Percentiles rank a stretch among this genome's conserved stretches.
Conservation (phyloP, 805 yeast genomes). For the Ogataea henricii region DNA sequence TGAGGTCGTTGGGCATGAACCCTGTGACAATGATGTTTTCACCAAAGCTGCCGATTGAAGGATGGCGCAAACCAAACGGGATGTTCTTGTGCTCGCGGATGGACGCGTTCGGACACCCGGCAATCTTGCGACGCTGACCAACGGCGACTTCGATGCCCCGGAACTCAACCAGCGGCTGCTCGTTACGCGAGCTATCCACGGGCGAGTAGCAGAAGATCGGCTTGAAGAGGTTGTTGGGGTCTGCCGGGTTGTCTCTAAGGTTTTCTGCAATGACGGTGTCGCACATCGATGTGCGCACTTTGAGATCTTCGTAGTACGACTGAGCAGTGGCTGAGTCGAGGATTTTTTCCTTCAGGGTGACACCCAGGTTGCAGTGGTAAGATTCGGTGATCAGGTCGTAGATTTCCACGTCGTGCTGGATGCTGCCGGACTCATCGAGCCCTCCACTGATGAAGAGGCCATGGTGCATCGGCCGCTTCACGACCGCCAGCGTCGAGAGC, state of each 20-base stretch:
- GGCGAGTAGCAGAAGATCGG: conserved; percentile 12
- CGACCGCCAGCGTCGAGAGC: conserved; percentile 37
- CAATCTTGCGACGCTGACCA: conserved; percentile 15
- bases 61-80: conserved; percentile 52
- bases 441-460: conserved; percentile 62
- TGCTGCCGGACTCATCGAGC: conserved; percentile 37
- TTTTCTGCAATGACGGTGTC: conserved; percentile 13
- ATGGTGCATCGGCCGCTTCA: conserved; percentile 41
- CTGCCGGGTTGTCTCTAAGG: background rate
- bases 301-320: conserved; percentile 21
- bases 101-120: background rate
- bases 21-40: conserved; percentile 66
- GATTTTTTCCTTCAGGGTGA: conserved; percentile 14
- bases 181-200: conserved; percentile 7
- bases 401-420: conserved; percentile 38
- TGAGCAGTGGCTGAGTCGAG: conserved; percentile 3
- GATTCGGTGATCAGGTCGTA: conserved; percentile 47
- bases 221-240: conserved; percentile 2
- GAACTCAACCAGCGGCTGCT: conserved; percentile 30
- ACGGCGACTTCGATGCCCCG: conserved; percentile 2
- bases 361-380: conserved; percentile 19
- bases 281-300: conserved; percentile 9
- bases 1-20: conserved; percentile 48
- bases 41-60: conserved; percentile 67
- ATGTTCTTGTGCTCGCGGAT: conserved; percentile 27